Base-by-base conservation (phyloP, 495 filamentous ascomycete species). In the Physcia stellaris region DNA sequence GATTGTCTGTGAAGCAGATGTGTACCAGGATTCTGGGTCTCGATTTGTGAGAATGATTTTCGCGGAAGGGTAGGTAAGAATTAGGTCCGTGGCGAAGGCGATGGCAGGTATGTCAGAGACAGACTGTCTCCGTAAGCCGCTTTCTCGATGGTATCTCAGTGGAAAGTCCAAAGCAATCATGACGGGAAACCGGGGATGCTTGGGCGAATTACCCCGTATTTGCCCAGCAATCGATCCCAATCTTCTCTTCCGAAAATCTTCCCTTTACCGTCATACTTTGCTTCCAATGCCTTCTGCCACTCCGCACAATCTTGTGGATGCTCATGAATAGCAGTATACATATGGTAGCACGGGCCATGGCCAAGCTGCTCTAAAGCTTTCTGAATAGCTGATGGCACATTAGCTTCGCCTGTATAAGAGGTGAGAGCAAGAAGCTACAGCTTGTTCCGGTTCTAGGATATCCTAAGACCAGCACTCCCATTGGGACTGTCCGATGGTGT, bases 101-200 rank as follows among this genome's bases (percentile, higher is more conserved):
- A 68, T 72, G 29, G 73, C 73, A 7, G 77, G 75, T 67, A 70
- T 72, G 61, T 82, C 77, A 52, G 68, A 76, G 18, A 80, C 70
- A 30, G 75, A 74, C 61, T 64, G 48, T 44, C 43, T 40, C 15
- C 15, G 32, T n/a, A 19, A 18, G 16, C 1, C 6, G 23, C 2
- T 15, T 36, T 19, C 21, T 7, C 17, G 16, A 7, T 2, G 10
- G 16, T 27, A 36, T 6, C n/a, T n/a, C n/a, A n/a, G n/a, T n/a
- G n/a, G n/a, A n/a, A n/a, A n/a, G n/a, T n/a, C n/a, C n/a, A n/a
- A n/a, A n/a, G n/a, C n/a, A n/a, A n/a, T n/a, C n/a, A n/a, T n/a
- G n/a, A n/a, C n/a, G n/a, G n/a, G n/a, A n/a, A n/a, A n/a, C n/a
- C n/a, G n/a, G n/a, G n/a, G 1, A 7, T 7, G 15, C 34, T 15